Percentiles rank a stretch among this genome's conserved stretches.
These are phyloP conservation scores for Ophiostoma himal-ulmi DNA, from an alignment of 2,329 filamentous ascomycete genomes.

Conservation along the genomic window DNA sequence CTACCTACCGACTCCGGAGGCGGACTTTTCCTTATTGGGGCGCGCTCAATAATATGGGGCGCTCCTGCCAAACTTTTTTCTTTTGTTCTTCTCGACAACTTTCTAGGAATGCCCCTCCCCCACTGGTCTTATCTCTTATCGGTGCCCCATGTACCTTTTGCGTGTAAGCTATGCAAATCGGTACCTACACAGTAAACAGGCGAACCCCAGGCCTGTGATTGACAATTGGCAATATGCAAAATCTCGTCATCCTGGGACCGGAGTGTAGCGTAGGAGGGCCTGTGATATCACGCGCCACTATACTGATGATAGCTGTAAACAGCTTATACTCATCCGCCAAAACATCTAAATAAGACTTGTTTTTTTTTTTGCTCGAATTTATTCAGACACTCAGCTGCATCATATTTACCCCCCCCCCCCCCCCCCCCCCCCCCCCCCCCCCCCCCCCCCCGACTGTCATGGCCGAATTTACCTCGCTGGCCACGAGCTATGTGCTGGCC, in stretches of 20 bases:
- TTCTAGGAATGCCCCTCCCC: constrained; percentile 17
- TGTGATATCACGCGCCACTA: constrained; percentile 4
- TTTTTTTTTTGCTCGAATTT: neutral
- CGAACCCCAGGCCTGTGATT: constrained; percentile 15
- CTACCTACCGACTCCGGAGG: neutral
- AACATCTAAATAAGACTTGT: neutral
- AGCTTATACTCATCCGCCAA: neutral
- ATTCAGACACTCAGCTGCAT: neutral
- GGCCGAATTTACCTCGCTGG: constrained; percentile 28
- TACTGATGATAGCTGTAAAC: neutral
- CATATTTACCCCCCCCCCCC: neutral
- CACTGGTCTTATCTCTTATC: constrained; percentile 22
- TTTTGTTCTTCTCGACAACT: neutral
- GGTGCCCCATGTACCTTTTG: neutral
- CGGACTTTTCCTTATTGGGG: neutral
- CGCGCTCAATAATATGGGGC: neutral
- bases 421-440: neutral
- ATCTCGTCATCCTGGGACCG: constrained; percentile 19
- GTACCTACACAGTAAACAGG: constrained; percentile 8
- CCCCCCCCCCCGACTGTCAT: constrained; percentile 19
- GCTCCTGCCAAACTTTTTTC: constrained; percentile 5
- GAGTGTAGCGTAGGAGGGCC: neutral
- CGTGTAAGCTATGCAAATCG: neutral
- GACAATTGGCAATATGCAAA: constrained; percentile 18
- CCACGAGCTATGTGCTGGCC: constrained; percentile 29